Base-by-base conservation (phyloP, 371 early-diverging fungal genomes). In the Mortierella sp. region DNA sequence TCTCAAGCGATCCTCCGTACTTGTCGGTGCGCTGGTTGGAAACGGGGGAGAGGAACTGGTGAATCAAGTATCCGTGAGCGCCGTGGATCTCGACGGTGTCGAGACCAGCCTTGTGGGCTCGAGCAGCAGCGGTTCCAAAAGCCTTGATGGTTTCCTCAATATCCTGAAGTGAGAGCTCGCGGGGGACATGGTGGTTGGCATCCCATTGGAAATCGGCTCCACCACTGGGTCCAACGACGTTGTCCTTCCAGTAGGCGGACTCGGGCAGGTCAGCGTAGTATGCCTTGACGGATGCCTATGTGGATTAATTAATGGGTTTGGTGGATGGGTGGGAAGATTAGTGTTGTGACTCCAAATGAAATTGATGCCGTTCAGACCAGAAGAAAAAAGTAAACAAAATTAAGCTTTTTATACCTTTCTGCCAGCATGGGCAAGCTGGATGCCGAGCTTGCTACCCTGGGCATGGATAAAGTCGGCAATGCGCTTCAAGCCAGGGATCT, bases 81-180 rank as follows among this genome's bases (percentile, higher is more conserved):
- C 90, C 92, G 78, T 98, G 98, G 56, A 98, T 90, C 88, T 98
- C 97, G 7, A 97, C 80, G 0, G 93, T 93, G 74, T 98, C 97
- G 81, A 97, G 93, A 0, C 96, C 98, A 4, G 95, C 96, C 77
- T 92, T 84, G 27, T 93, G 89, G 16, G 96, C 94, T 32, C 96
- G 91, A 38, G 83, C 71, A 11, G 96, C 96, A 51, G 96, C 94
- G 11, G 91, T 91, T 0, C 77, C 94, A 88, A 95, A 98, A 10
- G 90, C 90, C 54, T 90, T 85, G 24, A 90, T 87, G 24, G 95
- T 48, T 0, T 87, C 83, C n/a, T 88, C 70, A 55, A 98, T 97
- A 49, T 95, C 92, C n/a, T 90, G 88, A 5, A 89, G 54, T 8
- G 92, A 87, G 49, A 96, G 83, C 46, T 92, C 96, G 27, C 84